These are phyloP conservation scores for Ballota nigra DNA, from an alignment of 257 asterid species.

Conservation along the genomic window DNA sequence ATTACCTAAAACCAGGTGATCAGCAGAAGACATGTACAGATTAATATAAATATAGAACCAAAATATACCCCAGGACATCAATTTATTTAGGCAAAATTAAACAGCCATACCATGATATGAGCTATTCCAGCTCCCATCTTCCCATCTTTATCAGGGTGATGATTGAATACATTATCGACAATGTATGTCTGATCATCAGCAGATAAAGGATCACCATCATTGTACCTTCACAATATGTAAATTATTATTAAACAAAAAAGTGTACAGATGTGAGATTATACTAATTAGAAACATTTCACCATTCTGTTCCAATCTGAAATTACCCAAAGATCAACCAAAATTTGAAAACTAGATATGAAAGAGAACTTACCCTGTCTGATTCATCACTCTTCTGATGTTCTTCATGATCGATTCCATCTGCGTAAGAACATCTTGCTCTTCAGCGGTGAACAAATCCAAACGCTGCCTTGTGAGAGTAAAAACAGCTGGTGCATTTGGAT, in stretches of 20 bases:
- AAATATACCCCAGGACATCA: not conserved
- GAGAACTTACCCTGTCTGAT: constrained; percentile 61
- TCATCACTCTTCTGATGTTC: constrained; percentile 66
- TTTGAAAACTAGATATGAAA: constrained; percentile 6
- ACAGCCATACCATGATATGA: constrained; percentile 59
- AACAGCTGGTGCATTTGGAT: constrained; percentile 37
- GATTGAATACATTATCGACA: constrained; percentile 62
- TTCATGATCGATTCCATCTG: constrained; percentile 67
- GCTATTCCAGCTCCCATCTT: constrained; percentile 83
- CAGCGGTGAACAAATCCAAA: constrained; percentile 70
- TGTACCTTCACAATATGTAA: constrained; percentile 54
- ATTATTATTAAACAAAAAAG: not conserved
- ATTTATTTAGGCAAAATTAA: constrained; percentile 4
- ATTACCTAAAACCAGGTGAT: not conserved
- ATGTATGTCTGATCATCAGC: constrained; percentile 79
- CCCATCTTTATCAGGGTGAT: constrained; percentile 79
- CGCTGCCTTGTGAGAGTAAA: constrained; percentile 65
- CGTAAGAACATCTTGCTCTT: constrained; percentile 72
- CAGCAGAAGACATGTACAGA: no score
- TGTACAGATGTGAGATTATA: not conserved
- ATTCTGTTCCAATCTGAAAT: constrained; percentile 1
- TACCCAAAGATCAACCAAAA: not conserved
- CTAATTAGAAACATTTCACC: constrained; percentile 2
- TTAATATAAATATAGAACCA: not conserved
- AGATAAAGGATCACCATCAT: constrained; percentile 77